Evolutionary conservation across 2,329 filamentous ascomycete species (phyloP).

Genomic region (Apiospora arundinis): DNA sequence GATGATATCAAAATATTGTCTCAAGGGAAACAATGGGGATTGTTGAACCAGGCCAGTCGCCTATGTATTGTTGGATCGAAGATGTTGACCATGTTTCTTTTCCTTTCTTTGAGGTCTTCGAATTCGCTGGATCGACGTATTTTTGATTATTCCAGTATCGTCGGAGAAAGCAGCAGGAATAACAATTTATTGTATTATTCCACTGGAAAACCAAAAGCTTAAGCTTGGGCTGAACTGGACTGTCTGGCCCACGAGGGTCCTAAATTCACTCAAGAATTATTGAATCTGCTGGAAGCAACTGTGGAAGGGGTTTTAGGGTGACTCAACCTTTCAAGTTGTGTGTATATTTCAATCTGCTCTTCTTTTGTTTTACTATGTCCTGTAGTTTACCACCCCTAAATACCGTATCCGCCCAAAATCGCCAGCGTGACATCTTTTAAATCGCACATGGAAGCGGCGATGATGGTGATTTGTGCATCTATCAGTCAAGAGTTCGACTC

Average conservation of each 20-base stretch:
- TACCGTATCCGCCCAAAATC: not conserved
- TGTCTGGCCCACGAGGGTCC: not conserved
- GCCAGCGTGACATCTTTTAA: not conserved
- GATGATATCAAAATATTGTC: not conserved
- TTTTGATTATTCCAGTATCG: not conserved
- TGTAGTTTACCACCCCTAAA: not conserved
- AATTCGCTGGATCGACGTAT: not conserved
- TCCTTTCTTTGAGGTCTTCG: not conserved
- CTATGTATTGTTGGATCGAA: not conserved
- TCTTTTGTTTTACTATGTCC: not conserved
- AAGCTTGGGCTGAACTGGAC: not conserved
- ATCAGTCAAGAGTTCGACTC: not conserved
- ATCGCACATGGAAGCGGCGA: not conserved
- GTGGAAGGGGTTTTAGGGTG: not conserved
- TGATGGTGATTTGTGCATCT: not conserved
- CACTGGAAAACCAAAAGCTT: conserved; percentile 5
- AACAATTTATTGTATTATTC: not conserved
- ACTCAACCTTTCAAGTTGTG: not conserved
- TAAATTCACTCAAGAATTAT: not conserved
- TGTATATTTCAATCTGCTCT: not conserved
- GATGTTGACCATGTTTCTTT: not conserved
- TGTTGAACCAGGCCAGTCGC: not conserved
- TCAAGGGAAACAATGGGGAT: not conserved
- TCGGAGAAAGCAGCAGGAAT: not conserved
- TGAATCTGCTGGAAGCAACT: not conserved